Evolutionary conservation across 1,284 basidiomycete genomes (phyloP).

Genomic region (Agroathelia rolfsii): DNA sequence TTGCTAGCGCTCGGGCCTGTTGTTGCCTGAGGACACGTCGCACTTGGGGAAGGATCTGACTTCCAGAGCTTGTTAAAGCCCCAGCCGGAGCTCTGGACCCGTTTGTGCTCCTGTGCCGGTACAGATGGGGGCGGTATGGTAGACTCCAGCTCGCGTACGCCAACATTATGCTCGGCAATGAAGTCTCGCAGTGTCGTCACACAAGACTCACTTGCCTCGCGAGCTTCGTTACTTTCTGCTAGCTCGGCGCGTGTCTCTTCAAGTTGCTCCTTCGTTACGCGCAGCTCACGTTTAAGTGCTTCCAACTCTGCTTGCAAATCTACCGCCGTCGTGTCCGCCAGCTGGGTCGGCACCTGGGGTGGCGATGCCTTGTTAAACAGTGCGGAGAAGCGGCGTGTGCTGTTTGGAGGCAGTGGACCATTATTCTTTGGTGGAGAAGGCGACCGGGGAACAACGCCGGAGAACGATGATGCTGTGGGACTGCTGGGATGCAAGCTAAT

Average conservation of each 20-base stretch:
- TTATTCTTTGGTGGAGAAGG: conserved; percentile 19
- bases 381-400: conserved; percentile 39
- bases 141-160: too few species aligned
- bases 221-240: conserved; percentile 70
- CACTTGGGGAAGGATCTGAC: too few species aligned
- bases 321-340: too few species aligned
- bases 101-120: too few species aligned
- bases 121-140: too few species aligned
- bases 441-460: too few species aligned
- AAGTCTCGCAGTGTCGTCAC: conserved; percentile 76
- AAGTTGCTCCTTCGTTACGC: conserved; percentile 46
- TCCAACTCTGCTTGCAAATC: conserved; percentile 38
- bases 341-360: too few species aligned
- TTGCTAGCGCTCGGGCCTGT: too few species aligned
- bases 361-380: conserved; percentile 40
- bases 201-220: conserved; percentile 78
- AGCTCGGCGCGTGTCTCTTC: conserved; percentile 59
- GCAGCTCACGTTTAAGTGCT: conserved; percentile 53
- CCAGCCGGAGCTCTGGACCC: too few species aligned
- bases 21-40: too few species aligned
- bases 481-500: conserved; percentile 19
- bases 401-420: conserved; percentile 19
- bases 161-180: conserved; percentile 67
- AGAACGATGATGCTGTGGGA: conserved; percentile 18
- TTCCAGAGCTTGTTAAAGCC: too few species aligned